phyloP scores from a whole-genome alignment of 352 stramenopile species.

The Lagenidium giganteum region DNA sequence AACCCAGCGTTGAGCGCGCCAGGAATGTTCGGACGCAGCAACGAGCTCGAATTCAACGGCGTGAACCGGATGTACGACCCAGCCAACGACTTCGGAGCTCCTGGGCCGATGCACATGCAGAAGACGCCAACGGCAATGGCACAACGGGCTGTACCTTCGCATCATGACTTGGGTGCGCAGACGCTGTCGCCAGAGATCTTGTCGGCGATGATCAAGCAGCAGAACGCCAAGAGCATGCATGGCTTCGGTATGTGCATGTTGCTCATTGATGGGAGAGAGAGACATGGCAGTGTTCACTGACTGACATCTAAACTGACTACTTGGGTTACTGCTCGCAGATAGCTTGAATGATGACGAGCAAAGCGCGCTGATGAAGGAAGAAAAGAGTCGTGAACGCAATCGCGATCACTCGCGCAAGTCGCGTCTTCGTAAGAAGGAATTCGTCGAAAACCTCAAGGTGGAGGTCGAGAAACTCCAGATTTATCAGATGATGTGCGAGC shows the following conservation, averaged over 20 bases:
- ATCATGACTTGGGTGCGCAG: constrained; percentile 58
- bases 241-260: constrained; percentile 33
- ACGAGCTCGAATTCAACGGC: constrained; percentile 59
- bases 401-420: constrained; percentile 95
- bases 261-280: neutral
- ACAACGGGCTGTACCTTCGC: too few relatives aligned
- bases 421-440: constrained; percentile 92
- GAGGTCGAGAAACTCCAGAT: constrained; percentile 80
- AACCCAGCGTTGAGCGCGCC: constrained; percentile 21
- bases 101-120: constrained; percentile 32
- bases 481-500: constrained; percentile 82
- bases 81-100: neutral
- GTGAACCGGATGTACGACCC: constrained; percentile 72
- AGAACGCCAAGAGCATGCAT: constrained; percentile 40
- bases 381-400: constrained; percentile 89
- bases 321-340: constrained; percentile 31
- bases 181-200: constrained; percentile 78
- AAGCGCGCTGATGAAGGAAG: constrained; percentile 72
- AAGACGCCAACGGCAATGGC: constrained; percentile 33
- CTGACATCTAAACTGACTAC: constrained; percentile 4
- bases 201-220: constrained; percentile 80
- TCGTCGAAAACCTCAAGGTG: constrained; percentile 91
- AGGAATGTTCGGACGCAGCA: constrained; percentile 45
- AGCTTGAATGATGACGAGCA: constrained; percentile 80
- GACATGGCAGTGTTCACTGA: constrained; percentile 1